Conservation (phyloP, 2,329 filamentous ascomycete genomes). For the Fusarium acutatum region DNA sequence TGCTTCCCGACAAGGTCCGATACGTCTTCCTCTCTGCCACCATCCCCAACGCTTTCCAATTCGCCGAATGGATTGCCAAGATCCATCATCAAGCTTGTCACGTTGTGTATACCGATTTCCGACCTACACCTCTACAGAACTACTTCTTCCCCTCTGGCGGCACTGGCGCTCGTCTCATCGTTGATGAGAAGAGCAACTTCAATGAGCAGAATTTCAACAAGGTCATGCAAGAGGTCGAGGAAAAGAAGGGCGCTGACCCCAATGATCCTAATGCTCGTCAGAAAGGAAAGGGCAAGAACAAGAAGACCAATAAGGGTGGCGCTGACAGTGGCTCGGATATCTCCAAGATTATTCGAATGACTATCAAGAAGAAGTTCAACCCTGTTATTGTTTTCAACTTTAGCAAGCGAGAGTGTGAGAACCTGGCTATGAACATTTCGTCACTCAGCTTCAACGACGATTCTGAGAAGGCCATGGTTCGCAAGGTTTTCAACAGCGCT, state of each 20-base stretch:
- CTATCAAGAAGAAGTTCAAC: constrained; percentile 96
- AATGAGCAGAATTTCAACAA: constrained; percentile 97
- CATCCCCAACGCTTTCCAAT: constrained; percentile 98
- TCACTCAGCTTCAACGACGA: constrained; percentile 94
- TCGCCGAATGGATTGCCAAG: constrained; percentile 98
- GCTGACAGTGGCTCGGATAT: constrained; percentile 81
- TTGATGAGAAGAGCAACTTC: constrained; percentile 96
- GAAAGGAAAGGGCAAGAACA: constrained; percentile 90
- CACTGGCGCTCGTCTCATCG: constrained; percentile 91
- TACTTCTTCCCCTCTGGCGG: constrained; percentile 96
- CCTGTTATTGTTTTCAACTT: constrained; percentile 99
- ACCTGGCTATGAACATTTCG: constrained; percentile 86
- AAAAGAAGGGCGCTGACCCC: constrained; percentile 86
- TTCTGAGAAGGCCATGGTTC: constrained; percentile 92
- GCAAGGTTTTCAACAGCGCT: constrained; percentile 91
- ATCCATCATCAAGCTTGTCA: constrained; percentile 98
- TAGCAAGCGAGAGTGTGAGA: constrained; percentile 96
- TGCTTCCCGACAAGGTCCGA: constrained; percentile 96
- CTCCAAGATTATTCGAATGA: constrained; percentile 98
- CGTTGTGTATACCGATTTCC: constrained; percentile 98
- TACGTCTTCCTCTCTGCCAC: constrained; percentile 99
- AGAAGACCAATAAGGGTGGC: constrained; percentile 91
- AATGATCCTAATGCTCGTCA: constrained; percentile 80
- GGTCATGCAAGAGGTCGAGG: constrained; percentile 89
- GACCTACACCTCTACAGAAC: constrained; percentile 94